Conservation (phyloP, 202 grass and related monocot genomes). For the Brachypodium distachyon region DNA sequence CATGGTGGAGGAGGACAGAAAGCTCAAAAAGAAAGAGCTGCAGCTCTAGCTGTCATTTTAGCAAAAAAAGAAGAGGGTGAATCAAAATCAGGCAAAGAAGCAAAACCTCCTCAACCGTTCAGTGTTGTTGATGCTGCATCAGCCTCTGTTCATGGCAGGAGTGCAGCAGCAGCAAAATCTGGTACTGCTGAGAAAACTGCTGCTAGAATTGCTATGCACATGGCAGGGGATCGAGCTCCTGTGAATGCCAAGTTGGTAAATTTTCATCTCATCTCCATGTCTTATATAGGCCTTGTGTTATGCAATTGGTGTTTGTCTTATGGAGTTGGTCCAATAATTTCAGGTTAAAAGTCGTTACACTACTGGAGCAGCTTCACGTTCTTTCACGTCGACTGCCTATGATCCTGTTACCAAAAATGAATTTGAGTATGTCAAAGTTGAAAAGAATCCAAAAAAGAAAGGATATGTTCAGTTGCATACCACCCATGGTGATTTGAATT, state of each 20-base stretch:
- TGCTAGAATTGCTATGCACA: slow-evolving; percentile 90
- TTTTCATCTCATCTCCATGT: slow-evolving; percentile 12
- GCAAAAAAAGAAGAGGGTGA: slow-evolving; percentile 52
- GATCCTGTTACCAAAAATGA: slow-evolving; percentile 90
- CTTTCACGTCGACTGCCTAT: slow-evolving; percentile 93
- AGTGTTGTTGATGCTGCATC: slow-evolving; percentile 99
- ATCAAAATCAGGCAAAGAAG: slow-evolving; percentile 47
- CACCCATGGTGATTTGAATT: slow-evolving; percentile 87
- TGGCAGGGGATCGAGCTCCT: slow-evolving; percentile 74
- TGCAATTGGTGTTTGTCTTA: background rate
- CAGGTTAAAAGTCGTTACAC: slow-evolving; percentile 94
- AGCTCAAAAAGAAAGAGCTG: slow-evolving; percentile 91
- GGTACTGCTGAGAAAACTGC: slow-evolving; percentile 76
- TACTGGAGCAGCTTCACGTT: slow-evolving; percentile 84
- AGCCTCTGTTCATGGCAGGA: slow-evolving; percentile 89
- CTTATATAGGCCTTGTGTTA: background rate
- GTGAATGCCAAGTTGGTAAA: slow-evolving; percentile 90
- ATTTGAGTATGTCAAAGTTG: slow-evolving; percentile 84
- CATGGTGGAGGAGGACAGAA: slow-evolving; percentile 83
- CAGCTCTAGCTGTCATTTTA: slow-evolving; percentile 60
- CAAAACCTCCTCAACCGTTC: slow-evolving; percentile 54
- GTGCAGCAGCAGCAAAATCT: slow-evolving; percentile 84
- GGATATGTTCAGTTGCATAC: slow-evolving; percentile 94
- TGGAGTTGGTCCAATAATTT: slow-evolving; percentile 34
- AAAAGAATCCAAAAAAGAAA: slow-evolving; percentile 98